A percentile compares a stretch with the other conserved stretches of the same genome.
Conservation (phyloP, 441 rosid genomes). For the Viola pubescens region DNA sequence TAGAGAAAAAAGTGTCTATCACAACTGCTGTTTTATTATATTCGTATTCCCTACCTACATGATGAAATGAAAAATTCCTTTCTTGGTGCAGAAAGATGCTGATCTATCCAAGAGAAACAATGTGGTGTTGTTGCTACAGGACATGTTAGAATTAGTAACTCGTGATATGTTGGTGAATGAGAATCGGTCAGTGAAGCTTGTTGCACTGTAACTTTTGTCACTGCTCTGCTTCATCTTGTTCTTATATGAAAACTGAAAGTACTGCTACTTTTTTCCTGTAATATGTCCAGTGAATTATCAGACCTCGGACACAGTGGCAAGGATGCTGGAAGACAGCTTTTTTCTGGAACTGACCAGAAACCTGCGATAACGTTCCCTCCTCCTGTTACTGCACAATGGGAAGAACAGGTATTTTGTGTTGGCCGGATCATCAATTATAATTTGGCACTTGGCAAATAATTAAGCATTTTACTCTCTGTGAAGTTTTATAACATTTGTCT, state of each 20-base stretch:
- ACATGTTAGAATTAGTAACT: constrained; percentile 93
- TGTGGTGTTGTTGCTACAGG: constrained; percentile 81
- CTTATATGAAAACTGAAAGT: constrained; percentile 14
- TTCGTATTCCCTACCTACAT: background rate
- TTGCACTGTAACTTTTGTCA: constrained; percentile 8
- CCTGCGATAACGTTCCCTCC: constrained; percentile 93
- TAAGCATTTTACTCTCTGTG: background rate
- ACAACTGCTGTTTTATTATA: constrained; percentile 1
- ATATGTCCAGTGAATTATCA: constrained; percentile 57
- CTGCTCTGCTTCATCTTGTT: constrained; percentile 2
- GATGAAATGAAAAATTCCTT: constrained; percentile 12
- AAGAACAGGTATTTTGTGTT: constrained; percentile 66
- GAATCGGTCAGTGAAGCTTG: constrained; percentile 62
- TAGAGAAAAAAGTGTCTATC: background rate
- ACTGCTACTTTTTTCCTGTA: background rate
- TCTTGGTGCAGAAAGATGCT: constrained; percentile 74
- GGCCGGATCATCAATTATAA: constrained; percentile 13
- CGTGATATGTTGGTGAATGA: constrained; percentile 97
- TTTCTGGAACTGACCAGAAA: constrained; percentile 78
- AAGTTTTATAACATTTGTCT: background rate
- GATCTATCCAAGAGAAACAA: constrained; percentile 67
- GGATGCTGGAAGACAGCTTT: constrained; percentile 89
- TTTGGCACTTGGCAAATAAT: background rate
- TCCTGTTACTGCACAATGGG: constrained; percentile 74
- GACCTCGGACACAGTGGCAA: constrained; percentile 86